Percentiles rank a stretch among this genome's conserved stretches.
phyloP scores from a whole-genome alignment of 345 rosid species.

The Pistacia atlantica region DNA sequence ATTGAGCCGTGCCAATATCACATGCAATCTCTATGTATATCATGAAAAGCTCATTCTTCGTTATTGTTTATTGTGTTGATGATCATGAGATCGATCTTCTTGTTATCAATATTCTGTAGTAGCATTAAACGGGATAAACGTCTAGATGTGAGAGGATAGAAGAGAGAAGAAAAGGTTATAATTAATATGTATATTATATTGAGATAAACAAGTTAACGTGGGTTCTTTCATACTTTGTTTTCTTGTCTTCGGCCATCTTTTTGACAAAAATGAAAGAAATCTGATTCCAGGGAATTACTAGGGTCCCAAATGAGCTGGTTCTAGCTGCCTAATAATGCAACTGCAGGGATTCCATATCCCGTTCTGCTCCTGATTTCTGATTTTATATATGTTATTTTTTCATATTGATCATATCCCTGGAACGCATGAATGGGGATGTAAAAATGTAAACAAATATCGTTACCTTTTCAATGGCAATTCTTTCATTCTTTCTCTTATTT shows the following conservation, averaged over 20 bases:
- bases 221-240: not conserved
- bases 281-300: not conserved
- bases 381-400: too few species aligned
- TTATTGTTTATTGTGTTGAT: not conserved
- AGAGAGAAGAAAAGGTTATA: not conserved
- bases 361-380: too few species aligned
- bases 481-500: too few species aligned
- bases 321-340: not conserved
- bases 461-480: too few species aligned
- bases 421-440: too few species aligned
- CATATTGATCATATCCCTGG: too few species aligned
- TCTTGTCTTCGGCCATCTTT: not conserved
- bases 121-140: not conserved
- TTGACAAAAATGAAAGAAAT: not conserved
- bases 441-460: too few species aligned
- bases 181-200: not conserved
- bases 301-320: not conserved
- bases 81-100: not conserved
- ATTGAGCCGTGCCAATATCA: conserved; percentile 86
- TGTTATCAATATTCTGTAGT: not conserved
- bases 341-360: too few species aligned
- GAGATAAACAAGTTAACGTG: not conserved
- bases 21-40: conserved; percentile 19
- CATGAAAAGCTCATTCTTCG: not conserved
- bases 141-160: not conserved